Conservation (phyloP, 495 filamentous ascomycete genomes). For the Pyronema omphalodes region DNA sequence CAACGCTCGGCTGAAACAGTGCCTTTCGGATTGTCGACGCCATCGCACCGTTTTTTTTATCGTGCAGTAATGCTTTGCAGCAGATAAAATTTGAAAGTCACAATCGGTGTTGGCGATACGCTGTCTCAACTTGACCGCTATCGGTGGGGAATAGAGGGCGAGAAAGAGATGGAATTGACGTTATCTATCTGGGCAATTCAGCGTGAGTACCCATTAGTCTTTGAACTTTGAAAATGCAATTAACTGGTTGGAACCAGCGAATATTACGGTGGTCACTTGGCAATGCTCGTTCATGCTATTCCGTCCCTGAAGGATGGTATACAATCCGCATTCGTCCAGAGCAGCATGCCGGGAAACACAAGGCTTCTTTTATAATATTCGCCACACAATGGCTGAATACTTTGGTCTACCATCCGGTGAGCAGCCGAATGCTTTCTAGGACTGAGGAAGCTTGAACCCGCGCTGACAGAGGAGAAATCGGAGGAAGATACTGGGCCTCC, state of each 20-base stretch:
- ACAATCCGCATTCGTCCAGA: neutral
- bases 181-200: neutral
- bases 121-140: neutral
- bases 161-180: neutral
- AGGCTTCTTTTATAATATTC: neutral
- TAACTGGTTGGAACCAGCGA: neutral
- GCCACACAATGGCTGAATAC: too few species aligned
- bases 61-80: neutral
- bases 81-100: neutral
- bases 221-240: neutral
- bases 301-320: neutral
- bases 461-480: too few species aligned
- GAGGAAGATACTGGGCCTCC: too few species aligned
- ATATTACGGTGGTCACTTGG: neutral
- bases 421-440: too few species aligned
- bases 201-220: neutral
- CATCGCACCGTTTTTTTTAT: neutral
- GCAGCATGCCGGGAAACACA: neutral
- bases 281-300: neutral
- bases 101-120: neutral
- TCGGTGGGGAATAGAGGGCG: neutral
- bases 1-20: neutral
- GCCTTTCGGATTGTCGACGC: neutral
- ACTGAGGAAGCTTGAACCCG: too few species aligned
- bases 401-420: too few species aligned